Evolutionary conservation across 495 filamentous ascomycete species (phyloP).

Genomic region (Polyplosphaeria fusca): DNA sequence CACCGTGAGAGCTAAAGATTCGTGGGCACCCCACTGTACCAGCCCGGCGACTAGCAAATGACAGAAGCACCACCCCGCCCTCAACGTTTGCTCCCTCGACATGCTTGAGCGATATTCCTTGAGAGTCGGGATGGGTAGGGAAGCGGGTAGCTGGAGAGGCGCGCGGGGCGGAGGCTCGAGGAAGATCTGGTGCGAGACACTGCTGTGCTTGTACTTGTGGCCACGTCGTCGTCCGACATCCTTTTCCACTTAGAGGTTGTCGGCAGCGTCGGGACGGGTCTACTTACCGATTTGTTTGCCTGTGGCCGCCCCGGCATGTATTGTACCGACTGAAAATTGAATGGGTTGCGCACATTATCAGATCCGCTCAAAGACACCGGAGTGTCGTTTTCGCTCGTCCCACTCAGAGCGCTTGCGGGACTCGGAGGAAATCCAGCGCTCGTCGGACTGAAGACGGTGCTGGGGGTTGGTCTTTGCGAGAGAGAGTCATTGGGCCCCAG

Average conservation of each 20-base stretch:
- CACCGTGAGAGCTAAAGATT: slow-evolving; percentile 88
- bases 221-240: slow-evolving; percentile 87
- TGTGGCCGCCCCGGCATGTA: slow-evolving; percentile 67
- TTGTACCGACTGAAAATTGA: slow-evolving; percentile 80
- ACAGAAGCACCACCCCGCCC: slow-evolving; percentile 85
- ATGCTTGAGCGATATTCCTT: slow-evolving; percentile 81
- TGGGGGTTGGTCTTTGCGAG: slow-evolving; percentile 29
- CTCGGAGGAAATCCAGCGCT: slow-evolving; percentile 28
- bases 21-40: slow-evolving; percentile 78
- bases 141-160: slow-evolving; percentile 85
- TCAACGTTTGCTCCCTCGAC: slow-evolving; percentile 77
- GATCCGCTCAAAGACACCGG: slow-evolving; percentile 40
- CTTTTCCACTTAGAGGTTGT: slow-evolving; percentile 5
- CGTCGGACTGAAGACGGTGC: slow-evolving; percentile 21
- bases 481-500: slow-evolving; percentile 27
- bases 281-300: slow-evolving; percentile 73
- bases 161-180: slow-evolving; percentile 87
- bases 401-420: slow-evolving; percentile 27
- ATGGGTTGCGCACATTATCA: slow-evolving; percentile 57
- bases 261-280: not conserved
- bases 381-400: slow-evolving; percentile 38
- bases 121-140: slow-evolving; percentile 86
- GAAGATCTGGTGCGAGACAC: slow-evolving; percentile 94
- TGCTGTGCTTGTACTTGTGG: slow-evolving; percentile 97
- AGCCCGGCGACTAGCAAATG: slow-evolving; percentile 77